Base-by-base conservation (phyloP, 495 filamentous ascomycete species). In the Lasiosphaeria hispida region DNA sequence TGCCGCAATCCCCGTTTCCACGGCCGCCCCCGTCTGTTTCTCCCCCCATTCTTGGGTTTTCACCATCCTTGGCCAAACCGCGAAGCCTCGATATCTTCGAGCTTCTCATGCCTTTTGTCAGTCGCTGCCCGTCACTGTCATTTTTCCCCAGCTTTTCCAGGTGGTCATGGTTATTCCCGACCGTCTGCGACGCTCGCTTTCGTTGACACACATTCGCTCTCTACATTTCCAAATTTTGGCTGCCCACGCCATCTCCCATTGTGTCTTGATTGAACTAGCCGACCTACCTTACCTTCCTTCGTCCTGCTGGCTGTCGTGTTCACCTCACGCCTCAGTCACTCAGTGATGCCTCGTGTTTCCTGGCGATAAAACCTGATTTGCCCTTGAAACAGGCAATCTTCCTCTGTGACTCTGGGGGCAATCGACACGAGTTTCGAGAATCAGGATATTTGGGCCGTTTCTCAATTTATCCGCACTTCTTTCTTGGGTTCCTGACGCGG, bases 321-420 rank as follows among this genome's bases (percentile, higher is more conserved):
- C 17, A 4, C 10, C 34, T 43, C 36, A 13, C 18, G 19, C 34
- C 15, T 48, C 17, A 38, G 15, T 39, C 44, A 45, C 14, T 8
- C 14, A 45, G 39, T 54, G 47, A 66, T 66, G 58, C 56, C 58
- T 61, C 41, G 14, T 48, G 23, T 40, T 59, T 58, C 49, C 53
- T 48, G 23, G 58, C 62, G 36, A 45, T 54, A 59, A 62, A 68
- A 59, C 63, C 64, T 63, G 63, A 63, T 59, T 58, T 53, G 53
- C 53, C 43, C 33, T 63, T 56, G 63, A 68, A 65, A 63, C 60
- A 43, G 35, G 45, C 59, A 8, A 48, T 43, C n/a, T 33, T 60
- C 55, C 55, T 43, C 55, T 41, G 51, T 15, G 57, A 59, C 43
- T 53, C 58, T 57, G 37, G 23, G 38, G 36, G 45, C 48, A 36